Conservation (phyloP, 2,329 filamentous ascomycete genomes). For the Trichoderma lentiforme region DNA sequence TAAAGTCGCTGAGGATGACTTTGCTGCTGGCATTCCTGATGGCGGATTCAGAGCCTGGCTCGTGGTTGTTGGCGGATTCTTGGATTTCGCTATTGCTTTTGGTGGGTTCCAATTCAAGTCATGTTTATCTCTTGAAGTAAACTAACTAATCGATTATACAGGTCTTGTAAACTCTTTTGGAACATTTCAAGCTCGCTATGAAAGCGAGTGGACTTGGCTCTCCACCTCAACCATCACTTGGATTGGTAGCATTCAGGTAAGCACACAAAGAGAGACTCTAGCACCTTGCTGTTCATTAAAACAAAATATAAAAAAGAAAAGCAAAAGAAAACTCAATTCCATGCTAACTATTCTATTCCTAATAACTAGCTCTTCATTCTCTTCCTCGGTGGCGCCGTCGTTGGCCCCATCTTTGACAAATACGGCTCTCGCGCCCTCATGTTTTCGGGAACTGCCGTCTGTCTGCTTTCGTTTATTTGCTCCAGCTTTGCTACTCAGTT, state of each 20-base stretch:
- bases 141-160: background rate
- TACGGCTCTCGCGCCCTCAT: slow-evolving; percentile 37
- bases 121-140: background rate
- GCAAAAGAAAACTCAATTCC: background rate
- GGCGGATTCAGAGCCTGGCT: slow-evolving; percentile 31
- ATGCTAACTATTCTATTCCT: background rate
- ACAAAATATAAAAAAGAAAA: background rate
- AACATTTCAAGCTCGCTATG: slow-evolving; percentile 53
- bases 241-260: slow-evolving; percentile 38
- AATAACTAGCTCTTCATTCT: slow-evolving; percentile 36
- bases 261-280: background rate
- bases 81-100: slow-evolving; percentile 29
- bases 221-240: slow-evolving; percentile 37
- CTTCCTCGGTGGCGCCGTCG: slow-evolving; percentile 37
- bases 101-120: slow-evolving; percentile 22
- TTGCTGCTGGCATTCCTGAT: slow-evolving; percentile 22
- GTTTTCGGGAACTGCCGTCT: slow-evolving; percentile 33
- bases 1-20: background rate
- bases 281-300: background rate
- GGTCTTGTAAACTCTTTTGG: slow-evolving; percentile 46
- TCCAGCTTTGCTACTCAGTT: slow-evolving; percentile 32
- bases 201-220: slow-evolving; percentile 30
- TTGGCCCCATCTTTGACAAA: slow-evolving; percentile 40
- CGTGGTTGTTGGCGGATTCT: slow-evolving; percentile 31
- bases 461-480: slow-evolving; percentile 38